Evolutionary conservation across 2,329 filamentous ascomycete genomes (phyloP), one percentile per base, ranked within the genome.

Genomic region (Dryadomyces quercivorus): DNA sequence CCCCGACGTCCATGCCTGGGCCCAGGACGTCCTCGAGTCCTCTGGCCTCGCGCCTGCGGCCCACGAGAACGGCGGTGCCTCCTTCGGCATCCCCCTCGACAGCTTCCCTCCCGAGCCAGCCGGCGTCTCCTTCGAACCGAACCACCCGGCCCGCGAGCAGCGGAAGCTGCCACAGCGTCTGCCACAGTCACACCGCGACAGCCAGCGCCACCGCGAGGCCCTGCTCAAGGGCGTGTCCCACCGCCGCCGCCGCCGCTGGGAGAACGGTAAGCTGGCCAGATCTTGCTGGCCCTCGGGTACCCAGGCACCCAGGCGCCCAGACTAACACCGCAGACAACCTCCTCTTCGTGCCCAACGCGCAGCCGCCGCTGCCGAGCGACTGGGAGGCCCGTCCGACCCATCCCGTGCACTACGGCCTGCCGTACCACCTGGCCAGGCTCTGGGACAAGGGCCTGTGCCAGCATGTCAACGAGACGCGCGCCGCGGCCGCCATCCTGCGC

Each of bases 181-280:
- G 54, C 77, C 70, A 53, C 72, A 65, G 0, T 75, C 75, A 18
- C 68, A 70, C 36, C 67, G 75, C 66, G 86, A 82, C 58, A 80
- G 76, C 61, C 67, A 75, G 67, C 70, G 71, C 54, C 71, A 79
- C 52, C 82, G 91, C 18, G 89, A 95, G 60, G 80, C 83, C 2
- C 65, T 95, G 52, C 74, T 93, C 36, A 94, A 90, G 72, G 92
- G 92, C 55, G 90, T 96, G 68, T 92, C 92, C 38, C 92, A 82
- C 62, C 80, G 92, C 40, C 84, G 92, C 63, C 78, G 92, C 51
- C 84, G 92, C 62, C 79, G 92, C 55, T 97, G 91, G 90, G 93
- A 98, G 74, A 98, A 97, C 69, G 88, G 89, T 94, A 34, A 40
- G 18, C 26, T 9, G 16, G 2, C 20, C 13, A 12, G 20, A 15